phyloP scores from a whole-genome alignment of 2,329 filamentous ascomycete species.

The Polychaeton citri region DNA sequence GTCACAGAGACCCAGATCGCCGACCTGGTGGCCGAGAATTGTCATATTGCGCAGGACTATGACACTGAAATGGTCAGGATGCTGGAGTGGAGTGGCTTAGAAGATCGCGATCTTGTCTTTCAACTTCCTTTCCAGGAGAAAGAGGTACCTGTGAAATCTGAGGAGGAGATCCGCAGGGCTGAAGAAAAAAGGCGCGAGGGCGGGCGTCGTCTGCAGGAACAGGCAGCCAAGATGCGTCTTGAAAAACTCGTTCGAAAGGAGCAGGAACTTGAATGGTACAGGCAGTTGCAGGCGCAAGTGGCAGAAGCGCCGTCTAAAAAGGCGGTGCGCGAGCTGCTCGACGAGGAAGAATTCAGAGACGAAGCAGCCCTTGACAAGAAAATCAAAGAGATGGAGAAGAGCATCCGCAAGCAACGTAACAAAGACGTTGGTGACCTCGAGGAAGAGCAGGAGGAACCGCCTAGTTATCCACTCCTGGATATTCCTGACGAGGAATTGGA shows the following conservation, averaged over 20 bases:
- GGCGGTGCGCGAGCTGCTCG: slow-evolving; percentile 66
- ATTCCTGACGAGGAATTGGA: slow-evolving; percentile 85
- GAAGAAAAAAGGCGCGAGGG: slow-evolving; percentile 94
- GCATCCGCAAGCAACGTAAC: slow-evolving; percentile 77
- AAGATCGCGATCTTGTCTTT: slow-evolving; percentile 76
- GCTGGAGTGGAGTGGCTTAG: slow-evolving; percentile 82
- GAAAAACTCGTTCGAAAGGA: slow-evolving; percentile 95
- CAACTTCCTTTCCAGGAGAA: slow-evolving; percentile 94
- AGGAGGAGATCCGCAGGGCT: slow-evolving; percentile 80
- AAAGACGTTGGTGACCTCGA: slow-evolving; percentile 79
- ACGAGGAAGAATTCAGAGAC: slow-evolving; percentile 77
- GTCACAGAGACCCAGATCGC: slow-evolving; percentile 79
- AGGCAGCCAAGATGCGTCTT: slow-evolving; percentile 92
- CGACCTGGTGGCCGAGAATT: slow-evolving; percentile 74
- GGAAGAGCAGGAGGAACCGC: slow-evolving; percentile 66
- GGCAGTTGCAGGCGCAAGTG: slow-evolving; percentile 61
- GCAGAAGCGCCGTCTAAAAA: slow-evolving; percentile 69
- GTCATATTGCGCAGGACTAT: slow-evolving; percentile 77
- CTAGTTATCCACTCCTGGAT: slow-evolving; percentile 78
- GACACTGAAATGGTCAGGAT: slow-evolving; percentile 62
- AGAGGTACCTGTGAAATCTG: slow-evolving; percentile 76
- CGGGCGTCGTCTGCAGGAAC: slow-evolving; percentile 79
- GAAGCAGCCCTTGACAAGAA: slow-evolving; percentile 73
- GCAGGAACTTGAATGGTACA: slow-evolving; percentile 88
- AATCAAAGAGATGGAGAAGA: slow-evolving; percentile 80